A percentile compares a stretch with the other conserved stretches of the same genome.
Evolutionary conservation across 2,329 filamentous ascomycete genomes (phyloP).

Genomic region (Leptographium lundbergii): DNA sequence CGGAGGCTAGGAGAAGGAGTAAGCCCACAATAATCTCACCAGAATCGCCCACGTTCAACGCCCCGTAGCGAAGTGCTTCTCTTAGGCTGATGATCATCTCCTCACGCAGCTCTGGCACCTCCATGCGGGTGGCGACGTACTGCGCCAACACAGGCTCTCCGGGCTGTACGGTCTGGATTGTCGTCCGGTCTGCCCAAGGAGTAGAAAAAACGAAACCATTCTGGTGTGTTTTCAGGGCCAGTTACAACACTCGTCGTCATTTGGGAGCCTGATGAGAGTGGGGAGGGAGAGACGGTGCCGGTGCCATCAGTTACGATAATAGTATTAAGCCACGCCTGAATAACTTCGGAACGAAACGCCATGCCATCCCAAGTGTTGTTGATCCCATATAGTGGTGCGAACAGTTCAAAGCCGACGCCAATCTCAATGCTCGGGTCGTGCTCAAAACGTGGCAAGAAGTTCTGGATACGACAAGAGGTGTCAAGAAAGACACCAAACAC

Average conservation of each 20-base stretch:
- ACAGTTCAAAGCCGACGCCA: neutral
- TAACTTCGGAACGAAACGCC: neutral
- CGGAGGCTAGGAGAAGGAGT: neutral
- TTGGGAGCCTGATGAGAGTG: neutral
- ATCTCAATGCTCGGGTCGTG: neutral
- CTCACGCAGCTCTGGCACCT: neutral
- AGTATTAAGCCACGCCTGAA: neutral
- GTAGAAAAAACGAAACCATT: neutral
- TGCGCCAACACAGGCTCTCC: neutral
- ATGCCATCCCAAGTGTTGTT: conserved; percentile 1
- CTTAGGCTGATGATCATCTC: neutral
- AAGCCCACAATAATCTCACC: neutral
- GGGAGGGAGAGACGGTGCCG: neutral
- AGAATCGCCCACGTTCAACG: neutral
- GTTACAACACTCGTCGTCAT: neutral
- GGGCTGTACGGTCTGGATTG: conserved; percentile 1
- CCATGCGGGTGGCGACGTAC: neutral
- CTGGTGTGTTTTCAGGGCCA: neutral
- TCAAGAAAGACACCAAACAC: conserved; percentile 2
- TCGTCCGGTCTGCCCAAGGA: neutral
- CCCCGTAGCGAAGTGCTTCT: neutral
- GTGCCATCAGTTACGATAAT: neutral
- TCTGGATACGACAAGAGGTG: neutral
- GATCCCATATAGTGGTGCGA: neutral
- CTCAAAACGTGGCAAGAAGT: neutral